Base-by-base conservation (phyloP, 257 asterid species). In the Capsicum chinense region DNA sequence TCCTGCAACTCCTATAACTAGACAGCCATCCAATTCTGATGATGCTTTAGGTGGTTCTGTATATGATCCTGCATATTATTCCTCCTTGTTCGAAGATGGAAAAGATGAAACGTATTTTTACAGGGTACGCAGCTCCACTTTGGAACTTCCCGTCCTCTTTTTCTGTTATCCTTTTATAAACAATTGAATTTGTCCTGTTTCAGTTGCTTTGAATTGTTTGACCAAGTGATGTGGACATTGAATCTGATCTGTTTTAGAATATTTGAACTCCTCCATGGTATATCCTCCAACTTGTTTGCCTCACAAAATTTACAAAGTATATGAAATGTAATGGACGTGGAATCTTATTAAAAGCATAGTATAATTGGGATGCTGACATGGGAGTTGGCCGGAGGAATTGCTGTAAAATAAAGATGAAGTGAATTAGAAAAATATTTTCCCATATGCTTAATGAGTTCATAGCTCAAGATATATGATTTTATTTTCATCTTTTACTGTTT, bases 41-140 rank as follows among this genome's bases (percentile, higher is more conserved):
- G 94, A 89, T 79, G 95, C 67, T 79, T 68, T 91, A 79, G 98
- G 98, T 74, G 95, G 99, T 83, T 91, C 98, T 6, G 90, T 91
- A 74, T 93, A 91, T 56, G 94, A 95, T 89, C 97, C 97, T 85
- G 91, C 92, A 62, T 90, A 92, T 87, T 95, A 92, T 83, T 93
- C 98, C 12, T 91, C 98, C 86, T 93, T 94, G 73, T 94, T 94
- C 70, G 98, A 92, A 87, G 97, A 92, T 52, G 91, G 92, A 87
- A 90, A 88, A 88, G 93, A 90, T 42, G 93, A 87, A 48, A 59
- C 86, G 62, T 86, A 80, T 85, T 85, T 85, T n/a, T 80, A 33
- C 70, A 88, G 66, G 95, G 98, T 95, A 93, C 83, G 88, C 47
- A 87, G 88, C 85, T 63, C 83, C 79, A 56, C 69, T 54, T 17